Percentiles rank a stretch among this genome's conserved stretches.
These are phyloP conservation scores for Aureobasidium leucospermi DNA, from an alignment of 2,329 filamentous ascomycete genomes.

Conservation along the genomic window DNA sequence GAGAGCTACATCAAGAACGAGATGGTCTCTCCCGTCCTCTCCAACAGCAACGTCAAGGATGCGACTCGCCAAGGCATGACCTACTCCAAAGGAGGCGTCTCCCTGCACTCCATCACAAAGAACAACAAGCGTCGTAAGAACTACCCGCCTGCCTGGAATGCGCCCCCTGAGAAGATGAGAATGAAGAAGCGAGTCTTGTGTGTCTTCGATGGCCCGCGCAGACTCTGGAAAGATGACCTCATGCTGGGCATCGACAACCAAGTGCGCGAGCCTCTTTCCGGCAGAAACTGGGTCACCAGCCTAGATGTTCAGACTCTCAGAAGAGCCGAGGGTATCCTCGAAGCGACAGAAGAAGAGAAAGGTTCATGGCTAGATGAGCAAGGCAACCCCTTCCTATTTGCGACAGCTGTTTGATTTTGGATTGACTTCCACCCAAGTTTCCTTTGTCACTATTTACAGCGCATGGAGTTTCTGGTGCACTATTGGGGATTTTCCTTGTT, in stretches of 20 bases:
- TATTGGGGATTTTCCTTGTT: not conserved
- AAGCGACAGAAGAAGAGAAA: slow-evolving; percentile 77
- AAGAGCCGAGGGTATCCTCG: slow-evolving; percentile 75
- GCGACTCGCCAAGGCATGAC: slow-evolving; percentile 60
- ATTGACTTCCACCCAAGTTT: not conserved
- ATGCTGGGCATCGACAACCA: slow-evolving; percentile 95
- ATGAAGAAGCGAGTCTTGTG: slow-evolving; percentile 96
- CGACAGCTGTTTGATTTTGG: not conserved
- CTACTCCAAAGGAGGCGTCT: slow-evolving; percentile 67
- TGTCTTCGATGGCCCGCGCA: slow-evolving; percentile 79
- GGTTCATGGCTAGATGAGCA: slow-evolving; percentile 72
- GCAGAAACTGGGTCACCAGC: slow-evolving; percentile 79
- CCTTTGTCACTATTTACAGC: not conserved
- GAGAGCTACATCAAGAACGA: slow-evolving; percentile 40
- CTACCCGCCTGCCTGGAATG: slow-evolving; percentile 91
- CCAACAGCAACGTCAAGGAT: not conserved
- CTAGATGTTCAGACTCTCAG: slow-evolving; percentile 85
- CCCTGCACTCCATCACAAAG: slow-evolving; percentile 36
- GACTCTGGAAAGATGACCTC: slow-evolving; percentile 97
- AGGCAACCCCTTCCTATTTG: not conserved
- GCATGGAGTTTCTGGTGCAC: not conserved
- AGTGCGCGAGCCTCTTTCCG: slow-evolving; percentile 68
- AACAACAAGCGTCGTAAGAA: slow-evolving; percentile 87
- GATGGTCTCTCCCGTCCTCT: not conserved
- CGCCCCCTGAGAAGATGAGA: slow-evolving; percentile 86